Percentiles rank a stretch among this genome's conserved stretches.
Conservation (phyloP, 208 protist species). For the Trypanosoma boissoni region DNA sequence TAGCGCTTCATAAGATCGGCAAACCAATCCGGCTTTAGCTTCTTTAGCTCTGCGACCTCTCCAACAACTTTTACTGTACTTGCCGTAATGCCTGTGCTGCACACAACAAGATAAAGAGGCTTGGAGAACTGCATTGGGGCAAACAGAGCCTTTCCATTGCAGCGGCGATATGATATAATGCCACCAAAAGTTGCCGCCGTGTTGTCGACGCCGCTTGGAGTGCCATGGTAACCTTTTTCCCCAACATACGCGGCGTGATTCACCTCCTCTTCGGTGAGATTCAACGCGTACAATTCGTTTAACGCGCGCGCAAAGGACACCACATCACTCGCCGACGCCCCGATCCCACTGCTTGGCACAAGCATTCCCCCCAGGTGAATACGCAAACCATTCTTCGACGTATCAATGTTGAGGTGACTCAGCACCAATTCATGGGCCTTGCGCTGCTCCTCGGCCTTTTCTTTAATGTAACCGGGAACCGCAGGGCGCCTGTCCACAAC, state of each 20-base stretch:
- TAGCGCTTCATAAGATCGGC: constrained; percentile 39
- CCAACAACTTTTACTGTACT: constrained; percentile 66
- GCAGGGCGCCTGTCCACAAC: constrained; percentile 77
- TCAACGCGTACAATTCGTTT: constrained; percentile 59
- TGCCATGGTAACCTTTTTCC: constrained; percentile 86
- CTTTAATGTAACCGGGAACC: constrained; percentile 68
- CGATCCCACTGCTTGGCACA: constrained; percentile 78
- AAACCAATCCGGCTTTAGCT: constrained; percentile 45
- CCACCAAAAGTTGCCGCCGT: constrained; percentile 86
- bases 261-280: constrained; percentile 56
- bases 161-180: constrained; percentile 62
- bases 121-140: constrained; percentile 25
- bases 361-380: constrained; percentile 62
- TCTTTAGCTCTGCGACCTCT: constrained; percentile 53
- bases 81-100: constrained; percentile 80
- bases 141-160: constrained; percentile 35
- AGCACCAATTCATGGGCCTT: constrained; percentile 70
- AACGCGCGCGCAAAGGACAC: constrained; percentile 76
- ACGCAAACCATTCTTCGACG: constrained; percentile 49
- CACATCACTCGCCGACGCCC: constrained; percentile 78
- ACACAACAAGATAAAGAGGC: constrained; percentile 70
- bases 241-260: constrained; percentile 70
- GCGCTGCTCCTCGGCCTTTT: constrained; percentile 79
- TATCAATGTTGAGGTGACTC: constrained; percentile 69
- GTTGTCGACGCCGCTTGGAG: constrained; percentile 88